phyloP scores from a whole-genome alignment of 2,329 filamentous ascomycete genomes.

The Pseudogymnoascus sp. region DNA sequence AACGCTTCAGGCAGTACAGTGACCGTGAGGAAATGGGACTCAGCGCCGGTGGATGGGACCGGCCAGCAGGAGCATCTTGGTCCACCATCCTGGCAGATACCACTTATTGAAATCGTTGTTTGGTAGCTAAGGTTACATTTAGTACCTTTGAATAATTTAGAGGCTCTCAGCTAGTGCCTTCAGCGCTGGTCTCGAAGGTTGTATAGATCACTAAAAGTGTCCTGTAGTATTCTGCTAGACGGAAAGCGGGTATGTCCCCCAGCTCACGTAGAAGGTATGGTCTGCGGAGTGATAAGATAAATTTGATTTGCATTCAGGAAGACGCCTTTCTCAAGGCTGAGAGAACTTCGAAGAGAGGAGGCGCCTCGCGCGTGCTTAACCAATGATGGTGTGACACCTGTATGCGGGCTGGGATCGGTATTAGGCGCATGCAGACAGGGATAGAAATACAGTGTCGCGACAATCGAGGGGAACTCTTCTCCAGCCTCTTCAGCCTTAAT shows the following conservation, averaged over 20 bases:
- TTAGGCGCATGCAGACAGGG: neutral
- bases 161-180: neutral
- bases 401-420: neutral
- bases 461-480: neutral
- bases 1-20: neutral
- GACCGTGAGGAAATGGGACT: neutral
- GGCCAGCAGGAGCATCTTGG: neutral
- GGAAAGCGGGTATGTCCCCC: neutral
- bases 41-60: neutral
- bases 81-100: neutral
- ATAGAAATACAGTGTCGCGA: neutral
- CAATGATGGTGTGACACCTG: neutral
- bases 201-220: neutral
- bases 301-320: neutral
- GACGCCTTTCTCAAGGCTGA: neutral
- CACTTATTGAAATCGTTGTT: neutral
- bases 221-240: neutral
- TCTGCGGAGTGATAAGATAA: neutral
- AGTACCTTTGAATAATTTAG: neutral
- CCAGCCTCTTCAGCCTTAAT: neutral
- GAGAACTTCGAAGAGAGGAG: neutral
- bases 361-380: neutral
- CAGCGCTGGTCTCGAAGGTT: neutral
- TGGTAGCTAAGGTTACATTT: neutral
- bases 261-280: neutral